phyloP scores from a whole-genome alignment of 306 rosid species.

The Comarum palustre region DNA sequence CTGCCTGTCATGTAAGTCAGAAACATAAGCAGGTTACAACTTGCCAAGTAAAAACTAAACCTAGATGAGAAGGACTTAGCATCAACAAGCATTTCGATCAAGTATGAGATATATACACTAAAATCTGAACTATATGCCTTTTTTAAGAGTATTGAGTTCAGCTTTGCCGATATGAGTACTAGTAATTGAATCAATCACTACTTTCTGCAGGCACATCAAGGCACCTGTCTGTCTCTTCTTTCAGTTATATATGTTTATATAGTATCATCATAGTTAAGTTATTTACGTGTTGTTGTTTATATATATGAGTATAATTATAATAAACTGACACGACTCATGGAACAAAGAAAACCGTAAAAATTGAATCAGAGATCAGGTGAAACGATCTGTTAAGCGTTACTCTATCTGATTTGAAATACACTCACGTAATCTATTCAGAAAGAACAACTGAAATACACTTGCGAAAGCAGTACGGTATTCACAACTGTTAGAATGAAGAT shows the following conservation, averaged over 20 bases:
- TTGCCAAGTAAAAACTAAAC: background rate
- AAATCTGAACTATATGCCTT: background rate
- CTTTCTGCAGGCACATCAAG: background rate
- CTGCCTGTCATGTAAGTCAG: conserved; percentile 58
- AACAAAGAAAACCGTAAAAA: background rate
- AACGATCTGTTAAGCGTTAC: background rate
- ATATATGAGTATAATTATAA: background rate
- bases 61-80: background rate
- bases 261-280: background rate
- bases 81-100: background rate
- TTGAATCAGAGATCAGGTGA: background rate
- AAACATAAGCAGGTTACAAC: conserved; percentile 1
- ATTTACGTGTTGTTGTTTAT: background rate
- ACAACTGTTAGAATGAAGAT: conserved; percentile 20
- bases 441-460: background rate
- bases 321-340: background rate
- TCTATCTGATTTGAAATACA: background rate
- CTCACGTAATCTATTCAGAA: background rate
- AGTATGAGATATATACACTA: background rate
- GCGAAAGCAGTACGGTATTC: conserved; percentile 14
- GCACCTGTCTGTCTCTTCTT: background rate
- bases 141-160: background rate
- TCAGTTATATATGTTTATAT: background rate
- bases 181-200: background rate
- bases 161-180: background rate